These are phyloP conservation scores for Pyrus betulifolia DNA, from an alignment of 306 rosid genomes.

Conservation along the genomic window DNA sequence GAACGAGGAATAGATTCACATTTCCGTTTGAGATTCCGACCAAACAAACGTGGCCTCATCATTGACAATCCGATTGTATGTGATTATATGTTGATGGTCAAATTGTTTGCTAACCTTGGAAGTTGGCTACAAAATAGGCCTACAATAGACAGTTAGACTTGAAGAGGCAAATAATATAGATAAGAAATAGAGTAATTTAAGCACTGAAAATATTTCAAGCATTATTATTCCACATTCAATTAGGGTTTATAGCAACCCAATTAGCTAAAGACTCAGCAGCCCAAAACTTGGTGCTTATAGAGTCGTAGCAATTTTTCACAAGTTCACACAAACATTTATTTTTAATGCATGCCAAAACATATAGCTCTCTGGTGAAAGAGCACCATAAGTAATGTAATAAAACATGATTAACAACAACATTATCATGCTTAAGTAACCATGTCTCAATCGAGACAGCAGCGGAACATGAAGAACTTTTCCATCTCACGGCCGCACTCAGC, in stretches of 20 bases:
- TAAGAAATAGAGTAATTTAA: background rate
- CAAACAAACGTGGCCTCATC: background rate
- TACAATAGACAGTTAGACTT: no score
- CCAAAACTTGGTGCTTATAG: background rate
- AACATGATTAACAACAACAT: background rate
- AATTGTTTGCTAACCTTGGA: no score
- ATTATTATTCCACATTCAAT: background rate
- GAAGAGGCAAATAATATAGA: background rate
- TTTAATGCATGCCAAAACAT: background rate
- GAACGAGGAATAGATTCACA: no score
- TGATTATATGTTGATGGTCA: no score
- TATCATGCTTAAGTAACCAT: background rate
- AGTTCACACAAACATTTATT: conserved; percentile 1
- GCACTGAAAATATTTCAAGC: background rate
- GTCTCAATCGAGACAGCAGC: conserved; percentile 55
- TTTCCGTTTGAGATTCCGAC: background rate
- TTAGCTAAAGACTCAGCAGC: background rate
- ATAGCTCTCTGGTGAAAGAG: background rate
- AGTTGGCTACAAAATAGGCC: no score
- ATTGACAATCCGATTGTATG: no score
- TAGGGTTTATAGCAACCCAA: background rate
- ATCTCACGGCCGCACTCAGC: conserved; percentile 81
- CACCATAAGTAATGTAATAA: background rate
- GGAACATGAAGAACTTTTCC: conserved; percentile 87
- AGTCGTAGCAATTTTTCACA: background rate